Evolutionary conservation across 257 asterid genomes (phyloP), one percentile per base, ranked within the genome.

Genomic region (Primulina tabacum): DNA sequence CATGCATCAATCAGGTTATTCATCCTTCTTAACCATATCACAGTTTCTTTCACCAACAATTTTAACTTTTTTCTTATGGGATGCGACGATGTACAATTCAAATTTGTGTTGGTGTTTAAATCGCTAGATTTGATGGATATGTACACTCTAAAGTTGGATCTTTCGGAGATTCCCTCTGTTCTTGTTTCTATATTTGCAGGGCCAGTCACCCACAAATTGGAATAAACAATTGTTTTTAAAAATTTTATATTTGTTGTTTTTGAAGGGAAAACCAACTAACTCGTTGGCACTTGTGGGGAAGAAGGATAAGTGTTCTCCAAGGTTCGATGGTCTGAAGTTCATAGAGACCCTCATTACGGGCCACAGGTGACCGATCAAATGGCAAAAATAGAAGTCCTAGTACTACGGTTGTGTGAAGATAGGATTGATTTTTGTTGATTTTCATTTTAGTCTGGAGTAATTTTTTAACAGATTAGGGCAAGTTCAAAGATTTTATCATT

Each of bases 321-420:
- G 72, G 67, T 84, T 84, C 37, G 92, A 86, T 50, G 92, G 89
- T 6, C 53, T 86, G 77, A 78, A 84, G 78, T 86, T 86, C 82
- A 86, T 86, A 29, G 89, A 87, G 83, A 87, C 89, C 26, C 58
- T 87, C 40, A 75, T 84, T 28, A 84, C 90, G 17, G 88, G 88
- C 5, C 92, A 86, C 72, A 77, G 89, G 78, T 86, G 88, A 86
- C 8, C 21, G 9, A 18, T 26, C 32, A 38, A 56, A 57, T 30
- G 6, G 7, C 30, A 28, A 11, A 43, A 16, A 21, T 6, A 21
- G 16, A 65, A 38, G 56, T 47, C 56, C n/a, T 47, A 1, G 20
- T 47, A 20, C 20, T 5, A 47, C 20, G 12, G 56, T 47, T 47
- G 7, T 47, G 18, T 47, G n/a, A 47, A 14, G 14, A 47, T 47